Percentiles rank a stretch among this genome's conserved stretches.
These are phyloP conservation scores for Neurospora sp. DNA, from an alignment of 495 filamentous ascomycete genomes.

Conservation along the genomic window DNA sequence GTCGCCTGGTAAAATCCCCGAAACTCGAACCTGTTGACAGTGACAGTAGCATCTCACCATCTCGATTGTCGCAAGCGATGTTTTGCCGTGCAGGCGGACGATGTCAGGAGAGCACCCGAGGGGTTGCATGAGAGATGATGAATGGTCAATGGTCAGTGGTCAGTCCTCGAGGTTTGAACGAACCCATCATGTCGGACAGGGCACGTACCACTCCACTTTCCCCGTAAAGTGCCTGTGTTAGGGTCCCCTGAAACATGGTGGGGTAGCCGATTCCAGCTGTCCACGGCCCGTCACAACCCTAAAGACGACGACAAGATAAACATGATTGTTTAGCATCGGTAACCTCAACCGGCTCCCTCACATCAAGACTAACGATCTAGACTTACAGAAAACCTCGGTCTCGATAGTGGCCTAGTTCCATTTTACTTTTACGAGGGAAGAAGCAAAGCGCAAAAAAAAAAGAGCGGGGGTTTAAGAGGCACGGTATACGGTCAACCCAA, in stretches of 20 bases:
- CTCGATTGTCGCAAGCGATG: not conserved
- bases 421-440: not conserved
- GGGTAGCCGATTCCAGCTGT: not conserved
- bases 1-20: not conserved
- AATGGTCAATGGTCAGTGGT: not conserved
- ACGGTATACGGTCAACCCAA: not conserved
- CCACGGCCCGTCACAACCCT: not conserved
- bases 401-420: not conserved
- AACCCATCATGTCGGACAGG: not conserved
- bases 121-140: not conserved
- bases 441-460: not conserved
- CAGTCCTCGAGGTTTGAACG: not conserved
- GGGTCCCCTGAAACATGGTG: not conserved
- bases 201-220: not conserved
- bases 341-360: not conserved
- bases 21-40: not conserved
- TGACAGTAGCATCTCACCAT: not conserved
- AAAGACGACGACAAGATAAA: not conserved
- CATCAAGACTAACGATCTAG: not conserved
- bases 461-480: not conserved
- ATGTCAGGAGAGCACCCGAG: not conserved
- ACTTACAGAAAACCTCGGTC: not conserved
- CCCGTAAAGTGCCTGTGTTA: not conserved
- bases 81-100: not conserved
- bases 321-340: not conserved